Base-by-base conservation (phyloP, 345 rosid species). In the Populus euphratica region DNA sequence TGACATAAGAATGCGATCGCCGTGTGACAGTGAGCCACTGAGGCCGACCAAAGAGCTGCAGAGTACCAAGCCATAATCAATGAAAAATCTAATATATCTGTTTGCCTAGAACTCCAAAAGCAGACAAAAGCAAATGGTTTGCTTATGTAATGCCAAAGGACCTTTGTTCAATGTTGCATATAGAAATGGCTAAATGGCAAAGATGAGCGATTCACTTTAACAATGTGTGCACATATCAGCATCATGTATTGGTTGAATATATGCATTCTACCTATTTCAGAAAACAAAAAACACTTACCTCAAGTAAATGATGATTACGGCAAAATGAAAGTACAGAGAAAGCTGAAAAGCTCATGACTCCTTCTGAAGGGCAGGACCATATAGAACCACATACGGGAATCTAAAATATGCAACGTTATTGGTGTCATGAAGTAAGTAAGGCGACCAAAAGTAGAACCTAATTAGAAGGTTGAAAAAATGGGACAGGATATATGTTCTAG, bases 331-430 rank as follows among this genome's bases (percentile, higher is more conserved):
- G 91, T 73, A 91, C 87, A 13, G 92, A 90, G 89, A 76, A 93
- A 75, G 98, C 98, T 52, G 99, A 88, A 84, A 93, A 91, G 79
- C 79, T 89, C 89, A 84, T 82, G 18, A 95, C 92, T 81, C 90
- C 88, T 68, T 95, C 91, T 27, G 92, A 83, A 66, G 94, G 85
- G 78, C 96, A 91, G 25, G 98, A 90, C 99, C 98, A 95, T 76
- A 91, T 90, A 7, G 98, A 95, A 76, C 98, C 95, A 79, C 97
- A 90, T 68, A 95, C 81, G 0, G 99, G 99, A 36, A 95, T 87
- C 98, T 94, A 66, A 74, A 41, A 73, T 39, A 56, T 3, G 68
- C 67, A 76, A 25, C 20, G 49, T 25, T 49, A 17, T 50, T 56
- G n/a, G 14, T 65, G 33, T 43, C 47, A 78, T 8, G 21, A 61